Conservation (phyloP, 1,139 yeast genomes). For the Suhomyces yuchorum region DNA sequence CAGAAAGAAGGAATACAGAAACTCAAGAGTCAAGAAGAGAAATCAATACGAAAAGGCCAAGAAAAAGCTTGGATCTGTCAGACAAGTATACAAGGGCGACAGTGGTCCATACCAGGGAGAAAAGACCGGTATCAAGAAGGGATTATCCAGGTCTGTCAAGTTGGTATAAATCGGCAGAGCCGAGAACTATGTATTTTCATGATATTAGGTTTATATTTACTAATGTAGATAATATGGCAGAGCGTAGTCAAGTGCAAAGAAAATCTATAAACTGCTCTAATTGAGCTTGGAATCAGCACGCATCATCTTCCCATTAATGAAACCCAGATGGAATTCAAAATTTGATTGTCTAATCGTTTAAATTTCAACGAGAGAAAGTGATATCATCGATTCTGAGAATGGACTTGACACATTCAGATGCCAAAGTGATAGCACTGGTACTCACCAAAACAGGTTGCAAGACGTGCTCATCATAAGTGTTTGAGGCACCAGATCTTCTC, state of each 20-base stretch:
- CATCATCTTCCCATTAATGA: neutral
- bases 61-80: constrained; percentile 87
- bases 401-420: constrained; percentile 95
- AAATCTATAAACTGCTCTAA: constrained; percentile 1
- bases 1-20: constrained; percentile 90
- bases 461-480: constrained; percentile 91
- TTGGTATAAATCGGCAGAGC: constrained; percentile 38
- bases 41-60: constrained; percentile 93
- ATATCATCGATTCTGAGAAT: constrained; percentile 96
- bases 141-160: constrained; percentile 81
- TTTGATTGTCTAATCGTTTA: neutral
- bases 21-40: constrained; percentile 97
- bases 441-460: constrained; percentile 94
- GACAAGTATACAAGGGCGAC: constrained; percentile 82
- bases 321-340: neutral
- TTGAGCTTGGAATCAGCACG: neutral
- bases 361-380: constrained; percentile 49
- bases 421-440: constrained; percentile 90
- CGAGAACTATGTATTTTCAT: neutral
- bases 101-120: constrained; percentile 92
- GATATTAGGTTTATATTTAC: constrained; percentile 3
- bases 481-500: constrained; percentile 89
- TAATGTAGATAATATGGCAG: constrained; percentile 3
- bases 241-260: neutral
- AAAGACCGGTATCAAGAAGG: constrained; percentile 95